A percentile compares a stretch with the other conserved stretches of the same genome.
These are phyloP conservation scores for Leersia perrieri DNA, from an alignment of 176 grass and related monocot genomes.

Conservation along the genomic window DNA sequence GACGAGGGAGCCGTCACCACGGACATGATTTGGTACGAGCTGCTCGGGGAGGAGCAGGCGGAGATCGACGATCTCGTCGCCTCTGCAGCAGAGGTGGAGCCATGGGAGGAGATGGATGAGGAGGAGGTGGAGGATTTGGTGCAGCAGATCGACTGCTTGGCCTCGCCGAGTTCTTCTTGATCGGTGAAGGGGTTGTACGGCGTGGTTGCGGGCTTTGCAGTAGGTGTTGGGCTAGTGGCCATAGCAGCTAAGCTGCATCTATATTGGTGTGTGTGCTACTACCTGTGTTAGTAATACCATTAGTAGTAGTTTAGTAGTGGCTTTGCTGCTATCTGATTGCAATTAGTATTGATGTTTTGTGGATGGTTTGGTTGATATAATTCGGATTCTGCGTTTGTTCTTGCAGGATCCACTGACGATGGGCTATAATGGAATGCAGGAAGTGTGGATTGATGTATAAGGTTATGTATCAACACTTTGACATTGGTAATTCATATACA, in stretches of 20 bases:
- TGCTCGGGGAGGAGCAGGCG: slow-evolving; percentile 41
- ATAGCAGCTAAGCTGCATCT: neutral
- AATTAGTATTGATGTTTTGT: neutral
- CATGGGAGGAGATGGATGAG: slow-evolving; percentile 36
- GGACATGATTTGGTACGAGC: slow-evolving; percentile 60
- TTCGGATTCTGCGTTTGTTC: slow-evolving; percentile 39
- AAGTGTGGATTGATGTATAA: neutral
- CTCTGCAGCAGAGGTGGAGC: neutral
- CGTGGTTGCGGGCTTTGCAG: neutral
- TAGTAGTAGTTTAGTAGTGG: neutral
- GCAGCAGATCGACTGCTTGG: slow-evolving; percentile 34
- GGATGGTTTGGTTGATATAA: neutral
- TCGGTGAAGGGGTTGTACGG: neutral
- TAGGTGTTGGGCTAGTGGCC: neutral
- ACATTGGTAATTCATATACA: neutral
- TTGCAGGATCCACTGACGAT: slow-evolving; percentile 35
- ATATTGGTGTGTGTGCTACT: neutral
- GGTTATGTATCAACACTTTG: neutral
- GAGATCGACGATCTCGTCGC: slow-evolving; percentile 38
- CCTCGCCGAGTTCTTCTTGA: slow-evolving; percentile 27
- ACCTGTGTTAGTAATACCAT: no score
- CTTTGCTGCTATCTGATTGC: neutral
- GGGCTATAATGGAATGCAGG: neutral
- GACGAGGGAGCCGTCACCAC: neutral
- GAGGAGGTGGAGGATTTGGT: slow-evolving; percentile 46